Conservation (phyloP, 2,329 filamentous ascomycete species). For the Clarireedia homoeocarpa region DNA sequence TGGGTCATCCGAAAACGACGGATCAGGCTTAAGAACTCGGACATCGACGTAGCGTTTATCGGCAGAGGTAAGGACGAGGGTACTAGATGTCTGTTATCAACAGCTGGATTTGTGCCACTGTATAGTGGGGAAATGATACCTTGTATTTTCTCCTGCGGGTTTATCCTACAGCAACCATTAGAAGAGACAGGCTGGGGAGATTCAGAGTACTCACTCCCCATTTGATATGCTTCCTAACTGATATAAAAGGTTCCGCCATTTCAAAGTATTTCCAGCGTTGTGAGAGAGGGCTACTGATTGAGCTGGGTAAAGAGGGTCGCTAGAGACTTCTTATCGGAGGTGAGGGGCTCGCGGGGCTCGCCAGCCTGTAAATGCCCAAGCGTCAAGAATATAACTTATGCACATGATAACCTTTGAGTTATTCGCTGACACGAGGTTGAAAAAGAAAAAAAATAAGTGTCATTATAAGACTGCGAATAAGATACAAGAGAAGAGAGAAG, state of each 20-base stretch:
- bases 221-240: conserved; percentile 22
- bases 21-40: conserved; percentile 18
- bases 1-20: background rate
- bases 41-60: conserved; percentile 26
- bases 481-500: too few relatives aligned
- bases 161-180: conserved; percentile 14
- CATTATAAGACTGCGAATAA: too few relatives aligned
- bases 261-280: background rate
- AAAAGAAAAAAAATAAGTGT: too few relatives aligned
- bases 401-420: too few relatives aligned
- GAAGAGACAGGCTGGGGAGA: background rate
- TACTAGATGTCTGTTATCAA: conserved; percentile 13
- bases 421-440: too few relatives aligned
- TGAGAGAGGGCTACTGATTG: background rate
- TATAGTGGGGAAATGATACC: conserved; percentile 9
- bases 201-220: conserved; percentile 19
- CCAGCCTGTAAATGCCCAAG: too few relatives aligned
- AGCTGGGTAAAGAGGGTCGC: background rate
- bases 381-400: too few relatives aligned
- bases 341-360: too few relatives aligned
- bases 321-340: background rate
- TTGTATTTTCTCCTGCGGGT: conserved; percentile 18
- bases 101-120: too few relatives aligned
- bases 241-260: conserved; percentile 17
- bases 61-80: conserved; percentile 28